phyloP scores from a whole-genome alignment of 306 rosid species.

The Castanea mollissima region DNA sequence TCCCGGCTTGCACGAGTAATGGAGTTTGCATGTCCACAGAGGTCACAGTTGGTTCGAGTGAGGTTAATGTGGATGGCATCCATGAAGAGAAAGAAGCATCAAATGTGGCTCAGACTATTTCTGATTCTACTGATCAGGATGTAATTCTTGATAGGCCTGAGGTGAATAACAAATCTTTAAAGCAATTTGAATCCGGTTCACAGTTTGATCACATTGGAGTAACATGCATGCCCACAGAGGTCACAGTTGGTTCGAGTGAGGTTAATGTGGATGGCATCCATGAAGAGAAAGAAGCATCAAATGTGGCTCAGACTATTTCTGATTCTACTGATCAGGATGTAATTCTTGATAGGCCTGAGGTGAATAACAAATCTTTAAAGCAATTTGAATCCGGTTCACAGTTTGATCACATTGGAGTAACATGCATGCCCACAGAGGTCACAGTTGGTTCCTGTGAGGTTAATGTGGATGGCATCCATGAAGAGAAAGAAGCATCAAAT shows the following conservation, averaged over 20 bases:
- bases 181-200: no score
- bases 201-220: no score
- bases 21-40: conserved; percentile 30
- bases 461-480: conserved; percentile 16
- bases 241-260: conserved; percentile 16
- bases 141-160: conserved; percentile 9
- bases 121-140: conserved; percentile 17
- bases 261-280: conserved; percentile 16
- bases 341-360: conserved; percentile 19
- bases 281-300: conserved; percentile 19
- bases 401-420: conserved; percentile 31
- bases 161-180: no score
- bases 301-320: conserved; percentile 9
- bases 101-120: conserved; percentile 5
- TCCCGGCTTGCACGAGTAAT: conserved; percentile 23
- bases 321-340: conserved; percentile 19
- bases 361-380: conserved; percentile 24
- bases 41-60: conserved; percentile 16
- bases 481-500: conserved; percentile 16
- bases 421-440: conserved; percentile 23
- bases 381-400: conserved; percentile 32
- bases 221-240: conserved; percentile 18
- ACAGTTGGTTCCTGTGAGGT: conserved; percentile 20
- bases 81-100: conserved; percentile 19
- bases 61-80: conserved; percentile 19